Percentiles rank a stretch among this genome's conserved stretches.
Evolutionary conservation across 2,329 filamentous ascomycete species (phyloP).

Genomic region (Botrytis sinoallii): DNA sequence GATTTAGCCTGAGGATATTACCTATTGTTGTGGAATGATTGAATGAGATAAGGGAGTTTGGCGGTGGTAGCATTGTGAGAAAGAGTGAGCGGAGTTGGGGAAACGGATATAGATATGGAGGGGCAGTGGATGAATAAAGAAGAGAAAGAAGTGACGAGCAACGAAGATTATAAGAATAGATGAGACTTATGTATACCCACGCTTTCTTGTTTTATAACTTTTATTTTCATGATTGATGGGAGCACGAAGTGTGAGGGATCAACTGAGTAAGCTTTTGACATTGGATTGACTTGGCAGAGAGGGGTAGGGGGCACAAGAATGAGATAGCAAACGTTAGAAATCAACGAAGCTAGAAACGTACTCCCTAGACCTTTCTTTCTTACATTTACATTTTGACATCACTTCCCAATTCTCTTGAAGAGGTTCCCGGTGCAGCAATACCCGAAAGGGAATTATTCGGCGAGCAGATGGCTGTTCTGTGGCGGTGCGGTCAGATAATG

Average conservation of each 20-base stretch:
- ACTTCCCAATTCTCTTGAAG: neutral
- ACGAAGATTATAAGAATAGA: constrained; percentile 20
- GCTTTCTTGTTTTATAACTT: constrained; percentile 14
- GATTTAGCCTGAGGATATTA: constrained; percentile 13
- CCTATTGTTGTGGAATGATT: neutral
- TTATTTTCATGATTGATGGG: constrained; percentile 3
- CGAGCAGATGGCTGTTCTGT: neutral
- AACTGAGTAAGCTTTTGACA: neutral
- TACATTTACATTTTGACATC: neutral
- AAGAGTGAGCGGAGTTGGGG: neutral
- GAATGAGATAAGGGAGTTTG: constrained; percentile 2
- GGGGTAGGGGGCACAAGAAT: neutral
- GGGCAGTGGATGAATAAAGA: constrained; percentile 17
- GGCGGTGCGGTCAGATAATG: neutral
- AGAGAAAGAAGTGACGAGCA: constrained; percentile 11
- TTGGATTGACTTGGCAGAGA: neutral
- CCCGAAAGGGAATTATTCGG: neutral
- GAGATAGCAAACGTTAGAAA: neutral
- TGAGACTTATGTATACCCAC: constrained; percentile 20
- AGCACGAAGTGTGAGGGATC: neutral
- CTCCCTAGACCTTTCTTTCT: neutral
- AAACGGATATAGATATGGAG: constrained; percentile 9
- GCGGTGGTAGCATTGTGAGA: neutral
- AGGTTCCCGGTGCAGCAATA: neutral
- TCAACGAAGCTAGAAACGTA: neutral